Evolutionary conservation across 192 early-diverging fungal genomes (phyloP).

Genomic region (Backusella tarrabulga): DNA sequence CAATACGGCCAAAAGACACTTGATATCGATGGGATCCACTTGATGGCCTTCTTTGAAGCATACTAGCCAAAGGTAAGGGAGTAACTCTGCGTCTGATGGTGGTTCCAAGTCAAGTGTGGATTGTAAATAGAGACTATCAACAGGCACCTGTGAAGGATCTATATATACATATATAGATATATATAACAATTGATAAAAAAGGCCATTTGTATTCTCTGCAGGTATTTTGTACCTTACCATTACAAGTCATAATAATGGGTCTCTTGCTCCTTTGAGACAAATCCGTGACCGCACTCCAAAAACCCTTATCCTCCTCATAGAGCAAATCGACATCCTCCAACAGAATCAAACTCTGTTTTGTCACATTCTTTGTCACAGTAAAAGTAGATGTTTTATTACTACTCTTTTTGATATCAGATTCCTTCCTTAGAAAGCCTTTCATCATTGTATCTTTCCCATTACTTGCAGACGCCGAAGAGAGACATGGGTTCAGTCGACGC

Average conservation of each 20-base stretch:
- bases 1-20: conserved; percentile 9
- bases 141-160: conserved; percentile 17
- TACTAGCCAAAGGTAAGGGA: conserved; percentile 24
- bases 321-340: conserved; percentile 83
- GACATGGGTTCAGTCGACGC: background rate
- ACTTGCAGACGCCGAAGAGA: background rate
- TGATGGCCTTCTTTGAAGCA: conserved; percentile 25
- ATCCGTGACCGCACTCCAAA: conserved; percentile 69
- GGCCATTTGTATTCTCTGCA: background rate
- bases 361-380: conserved; percentile 6
- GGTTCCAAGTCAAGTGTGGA: conserved; percentile 5
- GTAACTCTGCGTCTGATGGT: background rate
- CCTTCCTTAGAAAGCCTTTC: background rate
- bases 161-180: background rate
- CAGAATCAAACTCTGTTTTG: conserved; percentile 67
- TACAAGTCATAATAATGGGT: conserved; percentile 83
- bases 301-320: conserved; percentile 78
- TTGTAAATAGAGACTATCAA: conserved; percentile 14
- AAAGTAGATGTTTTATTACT: background rate
- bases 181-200: no score
- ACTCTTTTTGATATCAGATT: background rate
- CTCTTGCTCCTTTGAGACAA: conserved; percentile 71
- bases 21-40: conserved; percentile 21
- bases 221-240: conserved; percentile 37
- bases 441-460: background rate